Percentiles rank a stretch among this genome's conserved stretches.
Evolutionary conservation across 257 asterid species (phyloP).

Genomic region (Lavandula angustifolia): DNA sequence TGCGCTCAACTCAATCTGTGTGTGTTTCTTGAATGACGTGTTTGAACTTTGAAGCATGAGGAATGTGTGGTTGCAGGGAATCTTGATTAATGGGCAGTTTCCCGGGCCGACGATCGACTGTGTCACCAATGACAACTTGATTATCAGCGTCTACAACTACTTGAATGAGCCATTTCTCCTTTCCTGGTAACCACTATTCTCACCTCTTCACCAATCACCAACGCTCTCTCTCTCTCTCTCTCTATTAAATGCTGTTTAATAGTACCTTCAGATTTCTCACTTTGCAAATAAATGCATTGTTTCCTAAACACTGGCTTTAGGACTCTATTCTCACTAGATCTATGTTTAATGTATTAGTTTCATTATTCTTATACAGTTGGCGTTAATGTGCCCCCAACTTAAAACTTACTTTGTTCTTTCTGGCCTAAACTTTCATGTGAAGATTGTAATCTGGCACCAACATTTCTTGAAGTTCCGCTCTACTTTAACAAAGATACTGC

Average conservation of each 20-base stretch:
- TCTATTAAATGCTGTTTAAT: constrained; percentile 25
- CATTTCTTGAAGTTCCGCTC: background rate
- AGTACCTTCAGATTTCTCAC: constrained; percentile 20
- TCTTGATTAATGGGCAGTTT: constrained; percentile 90
- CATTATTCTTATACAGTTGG: constrained; percentile 3
- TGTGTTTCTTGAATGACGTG: constrained; percentile 23
- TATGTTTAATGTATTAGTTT: background rate
- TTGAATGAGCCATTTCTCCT: constrained; percentile 89
- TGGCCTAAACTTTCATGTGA: constrained; percentile 20
- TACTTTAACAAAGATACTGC: background rate
- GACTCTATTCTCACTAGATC: constrained; percentile 28
- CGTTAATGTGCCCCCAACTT: background rate
- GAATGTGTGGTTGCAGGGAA: constrained; percentile 62
- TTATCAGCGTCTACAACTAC: constrained; percentile 83
- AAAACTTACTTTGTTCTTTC: constrained; percentile 2
- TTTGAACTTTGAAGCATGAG: constrained; percentile 20
- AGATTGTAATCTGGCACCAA: background rate
- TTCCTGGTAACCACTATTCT: constrained; percentile 61
- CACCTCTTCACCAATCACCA: background rate
- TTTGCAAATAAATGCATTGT: constrained; percentile 22
- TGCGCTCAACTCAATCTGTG: background rate
- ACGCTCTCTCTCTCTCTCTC: background rate
- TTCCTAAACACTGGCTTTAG: constrained; percentile 19
- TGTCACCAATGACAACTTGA: constrained; percentile 88
- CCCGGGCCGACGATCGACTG: constrained; percentile 98